Base-by-base conservation (phyloP, 2,329 filamentous ascomycete genomes). In the Diplocarpon rosae region DNA sequence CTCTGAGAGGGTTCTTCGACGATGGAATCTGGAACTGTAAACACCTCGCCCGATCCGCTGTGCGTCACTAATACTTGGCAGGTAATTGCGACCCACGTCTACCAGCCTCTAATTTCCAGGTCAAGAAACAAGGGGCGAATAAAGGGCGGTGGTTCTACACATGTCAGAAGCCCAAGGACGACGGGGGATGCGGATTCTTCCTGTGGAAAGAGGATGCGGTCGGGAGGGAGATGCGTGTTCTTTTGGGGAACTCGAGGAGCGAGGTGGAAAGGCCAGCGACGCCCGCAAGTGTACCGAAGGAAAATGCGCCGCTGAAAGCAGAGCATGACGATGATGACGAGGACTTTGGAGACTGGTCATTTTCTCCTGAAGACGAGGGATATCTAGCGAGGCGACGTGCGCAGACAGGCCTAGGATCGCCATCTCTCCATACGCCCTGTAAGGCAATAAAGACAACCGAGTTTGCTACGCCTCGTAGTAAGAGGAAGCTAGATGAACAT, bases 161-260 rank as follows among this genome's bases (percentile, higher is more conserved):
- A 2, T 79, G 75, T 51, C 71, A 72, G 53, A 64, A 66, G 43
- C 54, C 63, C n/a, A 59, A 60, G 27, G 62, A 65, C 16, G 62
- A 64, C 35, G 58, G 65, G 20, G 33, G 41, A 3, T 80, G 76
- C 53, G 64, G 63, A 1, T 76, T 80, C 60, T 80, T 78, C 51
- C 59, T 80, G 0, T 79, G 74, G 72, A 65, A 71, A 7, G 67
- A 73, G 12, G 69, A 76, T 35, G 75, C 75, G 0, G 60, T 63
- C 34, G 47, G 53, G 14, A 63, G 74, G 42, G 71, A 75, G 56
- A 53, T 45, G 39, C 57, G 57, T 11, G 66, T 67, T 9, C 60
- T 74, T 15, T 45, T 70, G 42, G 65, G 57, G 45, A 72, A 71
- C 51, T 64, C 66, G 30, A 62, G 65, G 45, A 69, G 62, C n/a